Evolutionary conservation across 2,329 filamentous ascomycete species (phyloP).

Genomic region (Scortechinia acanthostroma): DNA sequence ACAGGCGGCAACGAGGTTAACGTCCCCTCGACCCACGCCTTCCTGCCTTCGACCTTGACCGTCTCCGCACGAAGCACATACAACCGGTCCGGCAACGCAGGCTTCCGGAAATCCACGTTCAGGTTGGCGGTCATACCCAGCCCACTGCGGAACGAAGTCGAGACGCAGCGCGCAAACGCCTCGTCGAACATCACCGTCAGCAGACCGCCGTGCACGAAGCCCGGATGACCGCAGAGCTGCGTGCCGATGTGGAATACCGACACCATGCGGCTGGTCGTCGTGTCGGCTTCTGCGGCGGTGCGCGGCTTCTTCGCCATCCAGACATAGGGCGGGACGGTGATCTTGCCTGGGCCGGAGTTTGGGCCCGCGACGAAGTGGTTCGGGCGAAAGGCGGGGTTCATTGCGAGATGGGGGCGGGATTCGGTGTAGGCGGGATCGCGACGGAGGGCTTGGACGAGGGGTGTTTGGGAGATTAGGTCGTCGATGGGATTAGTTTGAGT

Average conservation of each 20-base stretch:
- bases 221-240: slow-evolving; percentile 9
- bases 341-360: neutral
- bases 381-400: neutral
- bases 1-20: slow-evolving; percentile 3
- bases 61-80: slow-evolving; percentile 7
- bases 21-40: slow-evolving; percentile 8
- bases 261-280: neutral
- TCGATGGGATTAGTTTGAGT: slow-evolving; percentile 9
- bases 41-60: slow-evolving; percentile 8
- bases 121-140: slow-evolving; percentile 10
- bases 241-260: slow-evolving; percentile 7
- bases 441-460: slow-evolving; percentile 1
- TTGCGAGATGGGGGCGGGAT: slow-evolving; percentile 1
- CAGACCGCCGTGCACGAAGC: slow-evolving; percentile 11
- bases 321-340: neutral
- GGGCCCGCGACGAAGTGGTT: neutral
- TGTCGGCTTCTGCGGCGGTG: neutral
- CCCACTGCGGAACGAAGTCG: slow-evolving; percentile 6
- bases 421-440: neutral
- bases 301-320: neutral
- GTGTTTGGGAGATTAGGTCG: slow-evolving; percentile 10
- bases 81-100: slow-evolving; percentile 7
- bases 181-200: slow-evolving; percentile 10
- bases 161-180: slow-evolving; percentile 8
- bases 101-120: slow-evolving; percentile 9